phyloP scores from a whole-genome alignment of 108 stramenopile genomes.

The Nitzschia putrida region DNA sequence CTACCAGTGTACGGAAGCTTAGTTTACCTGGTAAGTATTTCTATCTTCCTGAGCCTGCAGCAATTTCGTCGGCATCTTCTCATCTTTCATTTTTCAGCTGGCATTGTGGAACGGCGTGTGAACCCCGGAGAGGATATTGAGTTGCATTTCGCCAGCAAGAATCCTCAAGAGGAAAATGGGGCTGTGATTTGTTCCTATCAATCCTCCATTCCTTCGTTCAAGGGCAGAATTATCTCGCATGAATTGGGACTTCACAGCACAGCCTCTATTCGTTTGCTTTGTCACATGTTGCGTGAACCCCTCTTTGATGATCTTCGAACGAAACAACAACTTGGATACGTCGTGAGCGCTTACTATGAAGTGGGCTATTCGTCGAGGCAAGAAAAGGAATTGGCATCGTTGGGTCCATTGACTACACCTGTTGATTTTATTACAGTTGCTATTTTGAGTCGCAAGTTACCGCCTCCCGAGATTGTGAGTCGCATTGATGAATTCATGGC shows the following conservation, averaged over 20 bases:
- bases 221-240: conserved; percentile 64
- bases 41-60: neutral
- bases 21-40: neutral
- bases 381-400: neutral
- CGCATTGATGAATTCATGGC: conserved; percentile 83
- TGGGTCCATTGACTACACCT: conserved; percentile 46
- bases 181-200: conserved; percentile 78
- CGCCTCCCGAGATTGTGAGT: conserved; percentile 61
- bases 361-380: conserved; percentile 49
- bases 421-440: conserved; percentile 73
- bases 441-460: conserved; percentile 70
- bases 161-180: conserved; percentile 80
- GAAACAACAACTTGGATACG: conserved; percentile 81
- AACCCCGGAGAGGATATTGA: conserved; percentile 62
- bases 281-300: conserved; percentile 82
- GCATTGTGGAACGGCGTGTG: conserved; percentile 58
- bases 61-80: neutral
- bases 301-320: conserved; percentile 81
- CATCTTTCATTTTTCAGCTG: conserved; percentile 11
- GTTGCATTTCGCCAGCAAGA: conserved; percentile 76
- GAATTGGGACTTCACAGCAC: conserved; percentile 58
- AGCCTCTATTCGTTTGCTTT: conserved; percentile 70
- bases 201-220: conserved; percentile 66
- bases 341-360: conserved; percentile 77
- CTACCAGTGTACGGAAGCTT: neutral